These are phyloP conservation scores for Cercospora sp. DNA, from an alignment of 2,329 filamentous ascomycete genomes.

Conservation along the genomic window DNA sequence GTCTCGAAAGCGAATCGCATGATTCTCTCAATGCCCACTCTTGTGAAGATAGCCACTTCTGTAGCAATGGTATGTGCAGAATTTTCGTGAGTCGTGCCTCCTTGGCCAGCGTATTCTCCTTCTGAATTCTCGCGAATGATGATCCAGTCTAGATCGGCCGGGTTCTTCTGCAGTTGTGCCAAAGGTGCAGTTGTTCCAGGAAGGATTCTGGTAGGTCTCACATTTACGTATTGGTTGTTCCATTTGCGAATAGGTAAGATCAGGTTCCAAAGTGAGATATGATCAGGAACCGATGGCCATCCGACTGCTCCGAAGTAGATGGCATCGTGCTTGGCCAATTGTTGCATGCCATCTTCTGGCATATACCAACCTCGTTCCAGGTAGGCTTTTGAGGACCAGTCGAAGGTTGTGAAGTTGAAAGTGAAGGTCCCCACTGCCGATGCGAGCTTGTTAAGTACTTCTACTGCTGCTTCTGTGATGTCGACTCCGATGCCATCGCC, in stretches of 20 bases:
- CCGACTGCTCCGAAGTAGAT: conserved; percentile 63
- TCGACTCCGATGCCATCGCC: conserved; percentile 66
- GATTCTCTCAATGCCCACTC: conserved; percentile 50
- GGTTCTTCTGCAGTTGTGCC: conserved; percentile 38
- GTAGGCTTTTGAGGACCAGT: conserved; percentile 53
- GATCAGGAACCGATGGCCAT: conserved; percentile 64
- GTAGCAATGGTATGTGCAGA: conserved; percentile 46
- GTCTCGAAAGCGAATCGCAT: conserved; percentile 53
- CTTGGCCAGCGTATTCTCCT: conserved; percentile 52
- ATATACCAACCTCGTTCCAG: conserved; percentile 56
- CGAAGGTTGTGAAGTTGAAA: conserved; percentile 55
- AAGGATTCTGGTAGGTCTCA: conserved; percentile 55
- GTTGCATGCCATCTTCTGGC: conserved; percentile 53
- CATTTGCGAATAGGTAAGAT: conserved; percentile 67
- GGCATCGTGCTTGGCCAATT: conserved; percentile 55
- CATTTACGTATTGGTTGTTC: conserved; percentile 69
- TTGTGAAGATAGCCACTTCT: conserved; percentile 51
- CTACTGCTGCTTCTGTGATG: conserved; percentile 59
- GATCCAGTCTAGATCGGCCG: conserved; percentile 49
- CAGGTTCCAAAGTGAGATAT: conserved; percentile 65
- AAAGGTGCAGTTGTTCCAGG: conserved; percentile 47
- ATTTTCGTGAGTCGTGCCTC: conserved; percentile 45
- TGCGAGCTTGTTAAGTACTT: conserved; percentile 51
- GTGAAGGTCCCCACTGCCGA: conserved; percentile 47
- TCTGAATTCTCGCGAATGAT: conserved; percentile 53